Base-by-base conservation (phyloP, 805 yeast genomes). In the Kazachstania psychrophila region DNA sequence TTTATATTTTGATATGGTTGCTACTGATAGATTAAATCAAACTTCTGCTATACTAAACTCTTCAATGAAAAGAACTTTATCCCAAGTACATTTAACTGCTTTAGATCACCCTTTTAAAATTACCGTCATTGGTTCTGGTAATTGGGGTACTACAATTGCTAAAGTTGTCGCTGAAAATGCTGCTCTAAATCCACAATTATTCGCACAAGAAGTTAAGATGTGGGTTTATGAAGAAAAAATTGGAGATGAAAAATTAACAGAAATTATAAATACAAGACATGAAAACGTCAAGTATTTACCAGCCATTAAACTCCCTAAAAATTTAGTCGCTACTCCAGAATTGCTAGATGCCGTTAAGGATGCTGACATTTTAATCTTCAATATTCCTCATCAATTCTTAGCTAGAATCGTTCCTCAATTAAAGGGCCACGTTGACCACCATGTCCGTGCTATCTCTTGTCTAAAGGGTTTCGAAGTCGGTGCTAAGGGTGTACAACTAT, bases 81-180 rank as follows among this genome's bases (percentile, higher is more conserved):
- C 47, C n/a, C 16, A 28, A 19, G 33, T 24, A 4, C 41, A 46
- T n/a, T 22, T 43, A 23, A 32, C 29, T 8, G 34, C 38, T n/a
- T 24, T 46, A 13, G 56, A 52, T 30, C 35, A 50, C 19, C 73
- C 70, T 16, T 77, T 67, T 64, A 73, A 68, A 52, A 70, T 79
- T 29, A 69, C 87, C 28, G 85, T 87, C 38, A 78, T 92, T 46
- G 98, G 98, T 28, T 87, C 96, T 22, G 98, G 97, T 58, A 89
- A 89, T 65, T 89, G 98, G 83, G 98, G 98, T 46, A 86, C 96
- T 26, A 89, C 97, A 14, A 87, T 92, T 38, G 96, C 97, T 44
- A 89, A 92, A 61, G 86, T 89, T 31, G 79, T 87, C 19, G 87
- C 96, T 26, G 97, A 92, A 63, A 88, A 87, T 61, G 69, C 88